Conservation (phyloP, 805 yeast genomes). For the Yamadazyma philogaea region DNA sequence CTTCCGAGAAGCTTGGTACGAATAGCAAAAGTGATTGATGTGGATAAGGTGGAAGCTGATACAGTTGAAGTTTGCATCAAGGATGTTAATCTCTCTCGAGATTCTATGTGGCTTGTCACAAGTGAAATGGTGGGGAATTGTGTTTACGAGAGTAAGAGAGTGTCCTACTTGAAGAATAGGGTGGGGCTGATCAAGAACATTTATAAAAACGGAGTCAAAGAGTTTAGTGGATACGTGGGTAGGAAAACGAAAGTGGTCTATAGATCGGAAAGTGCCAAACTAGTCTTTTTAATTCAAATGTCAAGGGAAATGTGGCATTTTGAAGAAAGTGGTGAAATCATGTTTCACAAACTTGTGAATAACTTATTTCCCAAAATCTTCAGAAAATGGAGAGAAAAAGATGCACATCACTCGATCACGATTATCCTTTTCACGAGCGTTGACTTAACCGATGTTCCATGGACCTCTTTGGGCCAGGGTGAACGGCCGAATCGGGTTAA, state of each 20-base stretch:
- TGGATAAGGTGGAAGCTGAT: slow-evolving; percentile 64
- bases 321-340: slow-evolving; percentile 92
- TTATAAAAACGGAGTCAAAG: slow-evolving; percentile 62
- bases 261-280: slow-evolving; percentile 85
- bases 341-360: slow-evolving; percentile 88
- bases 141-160: slow-evolving; percentile 61
- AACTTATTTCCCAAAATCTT: slow-evolving; percentile 89
- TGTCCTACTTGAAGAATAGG: slow-evolving; percentile 58
- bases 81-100: slow-evolving; percentile 79
- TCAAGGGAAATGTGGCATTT: slow-evolving; percentile 98
- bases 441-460: slow-evolving; percentile 51
- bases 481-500: slow-evolving; percentile 63
- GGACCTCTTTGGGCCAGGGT: slow-evolving; percentile 63
- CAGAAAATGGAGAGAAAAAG: slow-evolving; percentile 79
- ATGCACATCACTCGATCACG: slow-evolving; percentile 87
- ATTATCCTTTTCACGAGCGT: slow-evolving; percentile 85
- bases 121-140: slow-evolving; percentile 59
- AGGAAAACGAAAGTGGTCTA: slow-evolving; percentile 74
- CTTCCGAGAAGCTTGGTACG: slow-evolving; percentile 66
- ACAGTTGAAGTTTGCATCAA: slow-evolving; percentile 76
- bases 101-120: slow-evolving; percentile 89
- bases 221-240: slow-evolving; percentile 75
- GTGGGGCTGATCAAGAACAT: slow-evolving; percentile 64
- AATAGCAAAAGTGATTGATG: slow-evolving; percentile 44
- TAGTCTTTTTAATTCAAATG: slow-evolving; percentile 80